phyloP scores from a whole-genome alignment of 2,329 filamentous ascomycete species.

The Diplocarpon rosae region DNA sequence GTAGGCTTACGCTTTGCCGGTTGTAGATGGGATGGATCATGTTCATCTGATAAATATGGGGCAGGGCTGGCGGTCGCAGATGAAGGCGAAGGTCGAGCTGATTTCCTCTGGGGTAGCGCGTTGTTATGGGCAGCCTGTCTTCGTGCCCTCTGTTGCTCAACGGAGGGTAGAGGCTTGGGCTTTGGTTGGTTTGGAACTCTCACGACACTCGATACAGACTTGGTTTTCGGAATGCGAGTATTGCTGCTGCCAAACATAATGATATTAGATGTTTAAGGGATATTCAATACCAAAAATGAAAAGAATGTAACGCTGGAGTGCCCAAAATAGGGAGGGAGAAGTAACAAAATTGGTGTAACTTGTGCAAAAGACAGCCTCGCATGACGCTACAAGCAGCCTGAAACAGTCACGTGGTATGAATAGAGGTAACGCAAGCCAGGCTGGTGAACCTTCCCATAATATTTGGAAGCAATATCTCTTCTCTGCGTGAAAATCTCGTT shows the following conservation, averaged over 20 bases:
- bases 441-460: too few relatives aligned
- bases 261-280: not conserved
- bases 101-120: not conserved
- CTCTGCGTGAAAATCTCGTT: too few relatives aligned
- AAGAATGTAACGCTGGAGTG: not conserved
- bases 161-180: conserved; percentile 4
- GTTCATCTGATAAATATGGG: conserved; percentile 1
- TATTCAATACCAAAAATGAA: not conserved
- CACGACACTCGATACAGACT: not conserved
- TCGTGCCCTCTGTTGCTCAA: not conserved
- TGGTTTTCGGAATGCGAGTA: not conserved
- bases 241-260: conserved; percentile 1
- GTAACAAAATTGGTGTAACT: not conserved
- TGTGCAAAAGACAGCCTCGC: not conserved
- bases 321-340: not conserved
- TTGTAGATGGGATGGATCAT: conserved; percentile 7
- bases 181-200: not conserved
- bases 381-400: not conserved
- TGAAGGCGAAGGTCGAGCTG: conserved; percentile 1
- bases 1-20: conserved; percentile 13
- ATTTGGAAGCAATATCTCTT: too few relatives aligned
- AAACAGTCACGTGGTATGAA: not conserved
- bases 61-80: conserved; percentile 2
- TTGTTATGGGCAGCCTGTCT: not conserved
- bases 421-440: too few relatives aligned